Percentiles rank a stretch among this genome's conserved stretches.
Evolutionary conservation across 805 yeast genomes (phyloP).

Genomic region (Saturnispora serradocipensis): DNA sequence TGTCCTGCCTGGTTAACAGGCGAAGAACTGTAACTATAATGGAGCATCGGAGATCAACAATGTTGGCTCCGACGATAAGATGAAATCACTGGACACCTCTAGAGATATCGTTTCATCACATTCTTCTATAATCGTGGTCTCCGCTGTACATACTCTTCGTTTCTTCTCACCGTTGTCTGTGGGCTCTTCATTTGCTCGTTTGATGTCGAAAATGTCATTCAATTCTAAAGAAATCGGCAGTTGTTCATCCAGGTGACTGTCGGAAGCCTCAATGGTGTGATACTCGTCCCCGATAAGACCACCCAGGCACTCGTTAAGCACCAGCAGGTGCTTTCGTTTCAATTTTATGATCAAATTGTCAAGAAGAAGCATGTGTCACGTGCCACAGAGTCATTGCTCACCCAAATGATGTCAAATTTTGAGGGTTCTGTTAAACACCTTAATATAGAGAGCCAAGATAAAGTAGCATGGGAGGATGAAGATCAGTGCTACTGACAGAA

Average conservation of each 20-base stretch:
- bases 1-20: conserved; percentile 78
- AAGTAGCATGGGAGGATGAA: neutral
- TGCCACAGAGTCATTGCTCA: neutral
- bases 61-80: neutral
- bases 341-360: neutral
- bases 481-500: neutral
- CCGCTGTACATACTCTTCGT: neutral
- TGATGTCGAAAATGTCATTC: neutral
- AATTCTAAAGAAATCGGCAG: neutral
- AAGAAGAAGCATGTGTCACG: neutral
- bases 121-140: neutral
- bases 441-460: neutral
- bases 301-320: neutral
- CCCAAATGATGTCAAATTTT: neutral
- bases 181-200: neutral
- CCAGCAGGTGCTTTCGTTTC: neutral
- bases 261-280: neutral
- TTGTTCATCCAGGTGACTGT: neutral
- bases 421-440: neutral
- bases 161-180: neutral
- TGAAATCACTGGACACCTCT: neutral
- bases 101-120: neutral
- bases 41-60: neutral
- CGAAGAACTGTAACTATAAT: conserved; percentile 34
- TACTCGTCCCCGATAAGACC: neutral